Conservation (phyloP, 2,329 filamentous ascomycete genomes). For the Aaosphaeria pasadenensis region DNA sequence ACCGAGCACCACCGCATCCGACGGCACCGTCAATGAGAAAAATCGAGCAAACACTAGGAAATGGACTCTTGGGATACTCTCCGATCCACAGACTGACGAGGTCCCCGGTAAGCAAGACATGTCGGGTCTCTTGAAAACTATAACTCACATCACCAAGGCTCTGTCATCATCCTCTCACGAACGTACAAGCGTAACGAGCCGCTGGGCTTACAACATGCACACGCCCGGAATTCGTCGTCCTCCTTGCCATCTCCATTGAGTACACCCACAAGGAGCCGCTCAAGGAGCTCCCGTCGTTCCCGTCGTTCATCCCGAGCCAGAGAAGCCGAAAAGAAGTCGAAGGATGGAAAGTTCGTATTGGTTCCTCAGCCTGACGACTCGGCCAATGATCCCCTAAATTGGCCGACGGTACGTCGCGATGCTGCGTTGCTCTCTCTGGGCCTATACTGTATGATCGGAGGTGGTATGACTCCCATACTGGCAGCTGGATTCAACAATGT, state of each 20-base stretch:
- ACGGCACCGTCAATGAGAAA: not conserved
- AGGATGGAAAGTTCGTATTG: constrained; percentile 79
- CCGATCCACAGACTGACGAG: constrained; percentile 76
- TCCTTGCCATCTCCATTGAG: constrained; percentile 37
- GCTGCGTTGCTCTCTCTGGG: constrained; percentile 76
- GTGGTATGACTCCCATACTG: constrained; percentile 86
- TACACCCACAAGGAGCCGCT: constrained; percentile 1
- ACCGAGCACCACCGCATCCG: not conserved
- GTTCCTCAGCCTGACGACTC: constrained; percentile 92
- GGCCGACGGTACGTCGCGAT: constrained; percentile 80
- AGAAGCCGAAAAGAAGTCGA: constrained; percentile 63
- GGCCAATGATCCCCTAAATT: constrained; percentile 87
- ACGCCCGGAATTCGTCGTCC: constrained; percentile 57
- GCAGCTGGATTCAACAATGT: constrained; percentile 88
- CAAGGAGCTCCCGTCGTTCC: constrained; percentile 4
- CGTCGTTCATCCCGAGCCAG: constrained; percentile 15
- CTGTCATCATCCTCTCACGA: constrained; percentile 58
- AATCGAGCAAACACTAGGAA: constrained; percentile 21
- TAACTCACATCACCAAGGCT: constrained; percentile 38
- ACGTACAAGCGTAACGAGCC: constrained; percentile 59
- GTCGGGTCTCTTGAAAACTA: not conserved
- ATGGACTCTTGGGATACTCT: constrained; percentile 75
- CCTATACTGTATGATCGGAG: constrained; percentile 89
- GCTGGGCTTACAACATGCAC: constrained; percentile 60
- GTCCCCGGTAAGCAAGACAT: constrained; percentile 66